Evolutionary conservation across 805 yeast genomes (phyloP).

Genomic region (Geotrichum ghanense): DNA sequence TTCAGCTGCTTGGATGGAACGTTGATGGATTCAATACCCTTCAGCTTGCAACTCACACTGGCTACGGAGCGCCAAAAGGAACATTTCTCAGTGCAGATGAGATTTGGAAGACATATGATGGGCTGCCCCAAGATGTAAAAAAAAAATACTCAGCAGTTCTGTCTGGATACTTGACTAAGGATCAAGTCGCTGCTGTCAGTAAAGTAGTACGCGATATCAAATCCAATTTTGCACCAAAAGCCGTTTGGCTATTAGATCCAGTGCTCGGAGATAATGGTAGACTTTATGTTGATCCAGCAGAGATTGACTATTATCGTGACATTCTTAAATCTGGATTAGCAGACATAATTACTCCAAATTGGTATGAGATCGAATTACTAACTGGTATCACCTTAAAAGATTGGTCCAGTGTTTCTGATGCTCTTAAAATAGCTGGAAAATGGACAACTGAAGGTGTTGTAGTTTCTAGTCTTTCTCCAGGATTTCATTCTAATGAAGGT

Average conservation of each 20-base stretch:
- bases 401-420: conserved; percentile 30
- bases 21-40: conserved; percentile 85
- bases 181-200: conserved; percentile 43
- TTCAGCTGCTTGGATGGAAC: conserved; percentile 84
- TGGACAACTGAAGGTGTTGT: conserved; percentile 51
- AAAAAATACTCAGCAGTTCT: conserved; percentile 52
- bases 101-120: conserved; percentile 40
- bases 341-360: conserved; percentile 80
- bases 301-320: conserved; percentile 46
- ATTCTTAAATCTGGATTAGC: conserved; percentile 38
- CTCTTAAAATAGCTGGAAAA: conserved; percentile 28
- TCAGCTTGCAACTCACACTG: conserved; percentile 86
- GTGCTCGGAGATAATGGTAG: conserved; percentile 86
- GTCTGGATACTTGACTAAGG: conserved; percentile 71
- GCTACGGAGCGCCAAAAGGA: conserved; percentile 64
- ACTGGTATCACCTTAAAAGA: conserved; percentile 38
- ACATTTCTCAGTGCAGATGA: conserved; percentile 34
- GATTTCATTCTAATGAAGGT: background rate
- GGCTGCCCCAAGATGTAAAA: conserved; percentile 37
- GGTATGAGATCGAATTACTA: conserved; percentile 73
- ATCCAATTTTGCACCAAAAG: conserved; percentile 14
- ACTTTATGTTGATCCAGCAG: conserved; percentile 52
- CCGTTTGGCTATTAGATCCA: conserved; percentile 70
- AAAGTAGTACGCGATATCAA: conserved; percentile 29
- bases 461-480: conserved; percentile 40